Evolutionary conservation across 1,284 basidiomycete genomes (phyloP).

Genomic region (Boletus albobrunnescens): DNA sequence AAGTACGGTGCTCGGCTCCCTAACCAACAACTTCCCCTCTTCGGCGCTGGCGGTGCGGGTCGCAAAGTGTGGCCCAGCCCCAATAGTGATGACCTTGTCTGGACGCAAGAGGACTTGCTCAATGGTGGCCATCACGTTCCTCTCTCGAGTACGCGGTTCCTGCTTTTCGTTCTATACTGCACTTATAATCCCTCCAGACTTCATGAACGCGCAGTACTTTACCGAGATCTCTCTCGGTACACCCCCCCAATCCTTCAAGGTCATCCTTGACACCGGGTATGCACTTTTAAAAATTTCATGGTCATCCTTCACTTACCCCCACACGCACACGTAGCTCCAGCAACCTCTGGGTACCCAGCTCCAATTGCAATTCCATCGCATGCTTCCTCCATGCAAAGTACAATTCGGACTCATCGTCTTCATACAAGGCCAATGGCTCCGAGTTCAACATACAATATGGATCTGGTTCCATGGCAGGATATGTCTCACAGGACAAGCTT

Average conservation of each 20-base stretch:
- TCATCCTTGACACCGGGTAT: slow-evolving; percentile 83
- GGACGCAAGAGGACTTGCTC: slow-evolving; percentile 74
- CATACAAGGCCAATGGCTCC: slow-evolving; percentile 91
- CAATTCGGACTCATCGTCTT: slow-evolving; percentile 77
- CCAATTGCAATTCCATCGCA: slow-evolving; percentile 88
- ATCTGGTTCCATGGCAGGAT: slow-evolving; percentile 95
- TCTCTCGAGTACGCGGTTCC: slow-evolving; percentile 69
- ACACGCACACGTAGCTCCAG: slow-evolving; percentile 54
- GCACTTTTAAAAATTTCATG: neutral
- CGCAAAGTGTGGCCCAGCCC: slow-evolving; percentile 53
- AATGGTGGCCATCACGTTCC: slow-evolving; percentile 88
- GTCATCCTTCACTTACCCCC: slow-evolving; percentile 1
- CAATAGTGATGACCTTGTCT: slow-evolving; percentile 66
- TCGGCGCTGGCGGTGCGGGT: slow-evolving; percentile 70
- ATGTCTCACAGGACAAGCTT: slow-evolving; percentile 84
- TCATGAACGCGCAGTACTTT: slow-evolving; percentile 98
- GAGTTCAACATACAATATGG: slow-evolving; percentile 94
- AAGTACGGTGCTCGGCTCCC: slow-evolving; percentile 67
- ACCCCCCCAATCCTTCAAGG: slow-evolving; percentile 83
- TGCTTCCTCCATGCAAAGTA: slow-evolving; percentile 98
- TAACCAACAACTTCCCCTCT: slow-evolving; percentile 61
- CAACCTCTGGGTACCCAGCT: slow-evolving; percentile 93
- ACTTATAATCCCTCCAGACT: slow-evolving; percentile 52
- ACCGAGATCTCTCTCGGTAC: slow-evolving; percentile 82
- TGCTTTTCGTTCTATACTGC: neutral